These are phyloP conservation scores for Coprinopsis cinerea DNA, from an alignment of 768 basidiomycete species.

Conservation along the genomic window DNA sequence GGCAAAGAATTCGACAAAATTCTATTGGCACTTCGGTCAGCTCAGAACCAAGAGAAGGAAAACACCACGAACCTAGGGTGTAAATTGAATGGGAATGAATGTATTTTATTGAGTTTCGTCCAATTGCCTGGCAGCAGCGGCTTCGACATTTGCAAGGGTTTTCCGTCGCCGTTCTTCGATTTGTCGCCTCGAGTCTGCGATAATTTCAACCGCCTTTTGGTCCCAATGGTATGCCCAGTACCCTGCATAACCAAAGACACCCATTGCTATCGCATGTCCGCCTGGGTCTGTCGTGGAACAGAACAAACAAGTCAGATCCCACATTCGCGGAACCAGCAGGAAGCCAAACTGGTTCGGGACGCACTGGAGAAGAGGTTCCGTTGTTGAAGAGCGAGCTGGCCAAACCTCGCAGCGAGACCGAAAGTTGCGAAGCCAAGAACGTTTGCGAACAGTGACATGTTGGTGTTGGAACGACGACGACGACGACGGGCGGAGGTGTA, in stretches of 20 bases:
- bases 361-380: constrained; percentile 75
- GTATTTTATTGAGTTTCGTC: background rate
- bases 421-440: constrained; percentile 75
- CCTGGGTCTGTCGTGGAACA: constrained; percentile 50
- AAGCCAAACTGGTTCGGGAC: constrained; percentile 25
- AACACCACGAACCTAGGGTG: background rate
- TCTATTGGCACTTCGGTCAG: no score
- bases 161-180: constrained; percentile 47
- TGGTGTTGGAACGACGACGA: background rate
- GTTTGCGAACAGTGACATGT: constrained; percentile 65
- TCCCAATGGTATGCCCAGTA: constrained; percentile 75
- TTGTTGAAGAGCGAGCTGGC: constrained; percentile 83
- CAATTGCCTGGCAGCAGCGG: constrained; percentile 18
- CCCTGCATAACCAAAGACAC: constrained; percentile 62
- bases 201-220: constrained; percentile 48
- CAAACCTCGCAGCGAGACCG: constrained; percentile 78
- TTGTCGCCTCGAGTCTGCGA: constrained; percentile 58
- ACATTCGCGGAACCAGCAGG: background rate
- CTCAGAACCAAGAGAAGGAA: background rate
- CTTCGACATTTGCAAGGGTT: constrained; percentile 27
- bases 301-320: constrained; percentile 7
- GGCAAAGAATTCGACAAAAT: no score
- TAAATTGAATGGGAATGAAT: background rate
- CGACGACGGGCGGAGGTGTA: constrained; percentile 3
- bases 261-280: constrained; percentile 66